Base-by-base conservation (phyloP, 352 stramenopile species). In the Globisporangium paddicum region DNA sequence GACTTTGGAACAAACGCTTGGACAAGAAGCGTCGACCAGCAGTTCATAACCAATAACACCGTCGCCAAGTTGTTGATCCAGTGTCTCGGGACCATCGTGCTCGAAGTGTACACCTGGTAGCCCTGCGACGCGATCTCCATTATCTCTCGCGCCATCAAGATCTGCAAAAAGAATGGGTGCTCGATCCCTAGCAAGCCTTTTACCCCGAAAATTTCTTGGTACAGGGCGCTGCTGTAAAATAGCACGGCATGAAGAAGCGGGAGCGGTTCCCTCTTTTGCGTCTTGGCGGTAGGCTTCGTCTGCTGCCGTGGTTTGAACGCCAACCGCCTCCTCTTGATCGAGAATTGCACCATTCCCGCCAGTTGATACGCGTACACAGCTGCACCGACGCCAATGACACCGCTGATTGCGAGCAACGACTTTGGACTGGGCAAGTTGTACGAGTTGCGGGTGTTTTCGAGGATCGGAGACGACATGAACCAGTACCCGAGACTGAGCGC, bases 41-140 rank as follows among this genome's bases (percentile, higher is more conserved):
- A 55, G 40, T 77, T 74, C 19, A 73, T 28, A 41, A 63, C 67
- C 4, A 77, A 44, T 11, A 73, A 26, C 11, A 30, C 14, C 0
- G 55, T 49, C 25, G 70, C 69, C 3, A 71, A 55, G 37, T 69
- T 57, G 38, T 72, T 77, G 5, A 72, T 70, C 69, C 69, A 73
- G 48, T 57, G 45, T 42, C 62, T 62, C n/a, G 65, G 66, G 18
- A 73, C 58, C 16, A 71, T 26, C 4, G 49, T 30, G n/a, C 68
- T 73, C 3, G 54, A 68, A 3, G 58, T 58, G 37, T 75, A 56
- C 21, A 65, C 54, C 23, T 75, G 68, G 45, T 75, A 73, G 10
- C 62, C 65, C 28, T 75, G 65, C 7, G 58, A 67, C 3, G 13
- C 38, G 46, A 75, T 63, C 45, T 75, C 68, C 9, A 60, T 26